Conservation (phyloP, 2,329 filamentous ascomycete species). For the Venturia asperata region DNA sequence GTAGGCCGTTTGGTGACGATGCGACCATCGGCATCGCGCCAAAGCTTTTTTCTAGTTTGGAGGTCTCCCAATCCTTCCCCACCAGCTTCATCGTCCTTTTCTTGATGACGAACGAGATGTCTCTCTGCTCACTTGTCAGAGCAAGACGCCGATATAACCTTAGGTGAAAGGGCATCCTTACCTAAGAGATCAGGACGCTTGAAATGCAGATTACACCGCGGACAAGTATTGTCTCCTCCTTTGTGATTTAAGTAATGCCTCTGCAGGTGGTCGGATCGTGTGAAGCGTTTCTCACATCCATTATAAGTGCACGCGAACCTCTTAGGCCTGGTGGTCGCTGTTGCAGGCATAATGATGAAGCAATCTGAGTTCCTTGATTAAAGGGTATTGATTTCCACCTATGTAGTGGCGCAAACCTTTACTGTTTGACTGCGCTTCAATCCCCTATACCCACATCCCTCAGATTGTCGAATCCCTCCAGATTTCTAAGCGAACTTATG, state of each 20-base stretch:
- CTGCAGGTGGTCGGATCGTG: constrained; percentile 51
- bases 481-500: not conserved
- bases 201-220: constrained; percentile 54
- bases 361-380: not conserved
- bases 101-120: constrained; percentile 49
- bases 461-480: not conserved
- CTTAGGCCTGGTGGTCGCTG: constrained; percentile 16
- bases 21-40: constrained; percentile 48
- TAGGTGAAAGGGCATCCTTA: constrained; percentile 28
- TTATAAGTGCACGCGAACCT: constrained; percentile 39
- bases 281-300: constrained; percentile 48
- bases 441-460: not conserved
- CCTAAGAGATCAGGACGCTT: constrained; percentile 53
- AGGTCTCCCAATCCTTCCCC: constrained; percentile 45
- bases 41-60: constrained; percentile 50
- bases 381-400: not conserved
- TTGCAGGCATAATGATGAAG: not conserved
- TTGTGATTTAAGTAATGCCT: constrained; percentile 52
- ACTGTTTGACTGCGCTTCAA: not conserved
- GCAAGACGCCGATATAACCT: constrained; percentile 20
- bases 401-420: not conserved
- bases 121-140: constrained; percentile 38
- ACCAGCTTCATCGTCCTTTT: constrained; percentile 51
- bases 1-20: constrained; percentile 42
- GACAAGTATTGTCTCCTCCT: constrained; percentile 47